Evolutionary conservation across 2,329 filamentous ascomycete species (phyloP), one percentile per base, ranked within the genome.

Genomic region (Xylariaceae sp.): DNA sequence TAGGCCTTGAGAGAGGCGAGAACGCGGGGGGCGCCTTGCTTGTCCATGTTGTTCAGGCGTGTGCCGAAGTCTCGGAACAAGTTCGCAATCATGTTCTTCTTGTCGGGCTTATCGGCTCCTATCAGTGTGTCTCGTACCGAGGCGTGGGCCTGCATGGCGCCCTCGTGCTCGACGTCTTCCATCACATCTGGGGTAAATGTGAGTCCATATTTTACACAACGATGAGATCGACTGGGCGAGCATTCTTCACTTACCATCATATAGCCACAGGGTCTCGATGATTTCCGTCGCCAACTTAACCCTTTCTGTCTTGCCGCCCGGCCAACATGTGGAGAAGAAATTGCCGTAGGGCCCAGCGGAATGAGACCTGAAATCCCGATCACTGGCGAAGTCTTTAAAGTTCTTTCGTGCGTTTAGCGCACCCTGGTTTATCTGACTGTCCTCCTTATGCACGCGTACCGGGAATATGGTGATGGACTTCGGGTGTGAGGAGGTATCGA

Each of bases 201-300:
- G 20, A 57, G 49, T 43, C 2, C 3, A 42, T 4, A 29, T 23
- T 21, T 37, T n/a, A n/a, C 21, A 10, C 4, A 15, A 15, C 8
- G 11, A 21, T n/a, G 6, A 26, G 9, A 13, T 20, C 21, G 4
- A 6, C 3, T 24, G 30, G 21, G 20, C 9, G 29, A 16, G 13
- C n/a, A n/a, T n/a, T 23, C 30, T 36, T 20, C 16, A 10, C 59
- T 61, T 53, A 61, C 59, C 59, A 51, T 61, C 59, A 21, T 61
- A 61, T 21, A 59, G 13, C 59, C 59, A 61, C 3, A 61, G 27
- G 30, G 57, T 59, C 37, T 61, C 59, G 9, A 61, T 61, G 26
- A 61, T 61, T 41, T 61, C 59, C 2, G 59, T 59, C n/a, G 59
- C 57, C 26, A 61, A 20, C 57, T 57, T 61, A 13, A 61, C 53